Evolutionary conservation across 2,329 filamentous ascomycete species (phyloP).

Genomic region (Colletotrichum acutatum): DNA sequence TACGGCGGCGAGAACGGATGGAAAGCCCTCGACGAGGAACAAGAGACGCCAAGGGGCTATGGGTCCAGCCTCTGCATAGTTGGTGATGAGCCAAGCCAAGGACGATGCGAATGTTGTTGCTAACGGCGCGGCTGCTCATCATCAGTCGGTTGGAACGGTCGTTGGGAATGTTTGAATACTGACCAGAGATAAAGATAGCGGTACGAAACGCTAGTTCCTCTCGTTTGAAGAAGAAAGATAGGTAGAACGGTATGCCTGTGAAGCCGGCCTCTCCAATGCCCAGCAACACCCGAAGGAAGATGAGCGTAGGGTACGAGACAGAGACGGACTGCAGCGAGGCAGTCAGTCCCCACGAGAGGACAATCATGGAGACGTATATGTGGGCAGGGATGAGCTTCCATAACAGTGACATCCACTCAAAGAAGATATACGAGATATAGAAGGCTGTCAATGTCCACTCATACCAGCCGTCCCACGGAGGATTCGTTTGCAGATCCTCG

Average conservation of each 20-base stretch:
- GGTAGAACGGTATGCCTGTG: slow-evolving; percentile 70
- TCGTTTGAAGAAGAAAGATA: slow-evolving; percentile 72
- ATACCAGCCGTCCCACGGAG: slow-evolving; percentile 61
- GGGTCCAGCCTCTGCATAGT: slow-evolving; percentile 70
- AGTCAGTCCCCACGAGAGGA: slow-evolving; percentile 82
- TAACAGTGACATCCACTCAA: slow-evolving; percentile 74
- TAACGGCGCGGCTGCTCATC: slow-evolving; percentile 77
- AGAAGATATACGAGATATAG: slow-evolving; percentile 71
- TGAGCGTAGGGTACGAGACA: slow-evolving; percentile 70
- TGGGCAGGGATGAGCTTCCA: slow-evolving; percentile 71
- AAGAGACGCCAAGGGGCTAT: slow-evolving; percentile 88
- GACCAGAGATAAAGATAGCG: slow-evolving; percentile 84
- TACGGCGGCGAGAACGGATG: slow-evolving; percentile 79
- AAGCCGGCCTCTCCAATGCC: slow-evolving; percentile 75
- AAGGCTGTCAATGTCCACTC: slow-evolving; percentile 71
- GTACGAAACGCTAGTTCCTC: slow-evolving; percentile 86
- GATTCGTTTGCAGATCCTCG: slow-evolving; percentile 64
- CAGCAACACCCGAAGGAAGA: slow-evolving; percentile 65
- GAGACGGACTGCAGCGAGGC: slow-evolving; percentile 78
- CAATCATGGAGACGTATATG: slow-evolving; percentile 68
- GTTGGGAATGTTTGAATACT: slow-evolving; percentile 30
- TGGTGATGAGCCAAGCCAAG: slow-evolving; percentile 82
- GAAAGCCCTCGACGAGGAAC: slow-evolving; percentile 87
- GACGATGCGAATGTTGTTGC: slow-evolving; percentile 85
- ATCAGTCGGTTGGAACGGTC: slow-evolving; percentile 44